phyloP scores from a whole-genome alignment of 1,284 basidiomycete species.

The Baeospora myosura region DNA sequence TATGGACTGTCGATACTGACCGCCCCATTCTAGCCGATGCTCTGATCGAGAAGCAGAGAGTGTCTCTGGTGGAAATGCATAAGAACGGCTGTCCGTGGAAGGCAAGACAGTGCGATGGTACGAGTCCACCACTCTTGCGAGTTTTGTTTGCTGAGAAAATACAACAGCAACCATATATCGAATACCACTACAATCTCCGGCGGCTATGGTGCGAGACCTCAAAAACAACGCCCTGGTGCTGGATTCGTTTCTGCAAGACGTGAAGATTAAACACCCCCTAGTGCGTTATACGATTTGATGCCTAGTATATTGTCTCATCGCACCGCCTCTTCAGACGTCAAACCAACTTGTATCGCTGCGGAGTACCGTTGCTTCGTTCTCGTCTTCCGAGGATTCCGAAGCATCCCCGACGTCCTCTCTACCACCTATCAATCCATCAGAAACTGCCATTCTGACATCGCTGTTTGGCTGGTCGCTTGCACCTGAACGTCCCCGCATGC shows the following conservation, averaged over 20 bases:
- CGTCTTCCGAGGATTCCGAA: conserved; percentile 8
- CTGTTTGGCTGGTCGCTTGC: conserved; percentile 66
- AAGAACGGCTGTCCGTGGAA: conserved; percentile 80
- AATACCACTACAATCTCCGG: conserved; percentile 61
- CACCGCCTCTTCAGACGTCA: conserved; percentile 29
- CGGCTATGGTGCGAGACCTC: conserved; percentile 50
- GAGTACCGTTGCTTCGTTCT: conserved; percentile 24
- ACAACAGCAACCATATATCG: conserved; percentile 62
- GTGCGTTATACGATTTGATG: too few species aligned
- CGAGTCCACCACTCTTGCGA: conserved; percentile 14
- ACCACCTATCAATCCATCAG: conserved; percentile 32
- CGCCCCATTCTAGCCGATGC: conserved; percentile 42
- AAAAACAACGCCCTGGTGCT: conserved; percentile 48
- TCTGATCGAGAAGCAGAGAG: conserved; percentile 64
- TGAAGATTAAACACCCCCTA: conserved; percentile 64
- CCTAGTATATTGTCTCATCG: conserved; percentile 6
- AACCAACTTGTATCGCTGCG: conserved; percentile 38
- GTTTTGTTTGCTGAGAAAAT: conserved; percentile 6
- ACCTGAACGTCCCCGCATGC: conserved; percentile 31
- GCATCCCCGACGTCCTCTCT: conserved; percentile 12
- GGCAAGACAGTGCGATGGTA: conserved; percentile 68
- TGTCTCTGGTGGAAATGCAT: conserved; percentile 57
- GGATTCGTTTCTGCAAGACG: conserved; percentile 42
- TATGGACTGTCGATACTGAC: conserved; percentile 12
- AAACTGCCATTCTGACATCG: conserved; percentile 50